phyloP scores from a whole-genome alignment of 176 grass and related monocot species.

The Dendrocalamus sinicus region DNA sequence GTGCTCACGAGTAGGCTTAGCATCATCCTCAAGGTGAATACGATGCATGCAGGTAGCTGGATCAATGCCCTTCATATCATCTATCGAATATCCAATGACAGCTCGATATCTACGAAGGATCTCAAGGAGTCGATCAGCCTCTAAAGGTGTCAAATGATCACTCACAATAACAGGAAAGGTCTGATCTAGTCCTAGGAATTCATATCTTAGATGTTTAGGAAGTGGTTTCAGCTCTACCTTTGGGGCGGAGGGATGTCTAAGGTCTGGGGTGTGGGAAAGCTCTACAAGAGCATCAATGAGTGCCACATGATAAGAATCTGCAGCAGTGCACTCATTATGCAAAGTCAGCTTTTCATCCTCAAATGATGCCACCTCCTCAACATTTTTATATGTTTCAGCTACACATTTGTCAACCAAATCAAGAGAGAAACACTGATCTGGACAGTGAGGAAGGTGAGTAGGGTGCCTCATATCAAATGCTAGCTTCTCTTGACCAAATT shows the following conservation, averaged over 20 bases:
- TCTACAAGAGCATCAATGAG: too few relatives aligned
- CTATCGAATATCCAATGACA: not conserved
- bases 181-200: not conserved
- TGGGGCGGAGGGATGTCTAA: too few relatives aligned
- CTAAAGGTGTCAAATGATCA: not conserved
- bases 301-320: too few relatives aligned
- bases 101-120: not conserved
- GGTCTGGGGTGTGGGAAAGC: too few relatives aligned
- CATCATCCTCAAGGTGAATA: too few relatives aligned
- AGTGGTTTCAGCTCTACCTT: not conserved
- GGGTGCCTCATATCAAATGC: not conserved
- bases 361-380: too few relatives aligned
- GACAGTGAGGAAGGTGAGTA: not conserved
- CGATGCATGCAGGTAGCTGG: not conserved
- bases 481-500: not conserved
- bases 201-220: not conserved
- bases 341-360: too few relatives aligned
- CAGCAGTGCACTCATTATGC: too few relatives aligned
- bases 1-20: too few relatives aligned
- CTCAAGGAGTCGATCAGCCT: too few relatives aligned
- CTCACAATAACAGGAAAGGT: not conserved
- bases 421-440: not conserved
- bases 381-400: too few relatives aligned
- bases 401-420: not conserved
- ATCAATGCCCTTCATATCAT: not conserved